Conservation (phyloP, 495 filamentous ascomycete genomes). For the Podospora pseudoanserina region DNA sequence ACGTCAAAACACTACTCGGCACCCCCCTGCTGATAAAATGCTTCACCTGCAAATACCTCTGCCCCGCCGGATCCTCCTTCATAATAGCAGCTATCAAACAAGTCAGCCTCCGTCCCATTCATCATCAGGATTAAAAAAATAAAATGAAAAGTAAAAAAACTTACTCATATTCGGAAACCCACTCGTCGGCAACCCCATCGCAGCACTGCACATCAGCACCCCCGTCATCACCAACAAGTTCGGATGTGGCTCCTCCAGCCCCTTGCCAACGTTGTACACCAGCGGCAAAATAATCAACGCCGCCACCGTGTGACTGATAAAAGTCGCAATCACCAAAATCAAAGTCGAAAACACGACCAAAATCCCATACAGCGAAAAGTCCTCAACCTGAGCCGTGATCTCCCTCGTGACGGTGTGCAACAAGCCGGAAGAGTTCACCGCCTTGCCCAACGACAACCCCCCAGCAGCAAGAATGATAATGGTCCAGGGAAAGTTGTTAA, state of each 20-base stretch:
- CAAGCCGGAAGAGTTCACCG: slow-evolving; percentile 89
- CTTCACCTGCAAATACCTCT: slow-evolving; percentile 84
- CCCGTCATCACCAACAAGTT: slow-evolving; percentile 88
- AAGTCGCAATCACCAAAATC: slow-evolving; percentile 92
- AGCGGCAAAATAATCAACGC: slow-evolving; percentile 93
- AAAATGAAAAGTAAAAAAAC: slow-evolving; percentile 32
- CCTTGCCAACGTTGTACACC: slow-evolving; percentile 76
- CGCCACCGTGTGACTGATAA: slow-evolving; percentile 96
- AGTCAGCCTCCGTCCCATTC: slow-evolving; percentile 7
- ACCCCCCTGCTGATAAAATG: slow-evolving; percentile 92
- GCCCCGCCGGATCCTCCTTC: slow-evolving; percentile 92
- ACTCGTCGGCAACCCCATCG: slow-evolving; percentile 89
- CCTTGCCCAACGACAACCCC: slow-evolving; percentile 87
- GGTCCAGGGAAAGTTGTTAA: slow-evolving; percentile 99
- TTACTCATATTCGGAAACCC: slow-evolving; percentile 99
- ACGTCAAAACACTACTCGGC: slow-evolving; percentile 75
- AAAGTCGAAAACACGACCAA: slow-evolving; percentile 79
- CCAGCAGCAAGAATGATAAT: slow-evolving; percentile 98
- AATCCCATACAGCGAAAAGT: slow-evolving; percentile 80
- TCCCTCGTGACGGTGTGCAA: slow-evolving; percentile 76
- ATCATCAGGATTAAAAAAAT: slow-evolving; percentile 24
- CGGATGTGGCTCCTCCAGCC: slow-evolving; percentile 84
- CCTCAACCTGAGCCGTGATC: slow-evolving; percentile 71
- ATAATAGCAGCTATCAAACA: slow-evolving; percentile 81
- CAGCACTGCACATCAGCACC: slow-evolving; percentile 62